Evolutionary conservation across 495 filamentous ascomycete species (phyloP), one percentile per base, ranked within the genome.

Genomic region (Penicilliopsis zonata): DNA sequence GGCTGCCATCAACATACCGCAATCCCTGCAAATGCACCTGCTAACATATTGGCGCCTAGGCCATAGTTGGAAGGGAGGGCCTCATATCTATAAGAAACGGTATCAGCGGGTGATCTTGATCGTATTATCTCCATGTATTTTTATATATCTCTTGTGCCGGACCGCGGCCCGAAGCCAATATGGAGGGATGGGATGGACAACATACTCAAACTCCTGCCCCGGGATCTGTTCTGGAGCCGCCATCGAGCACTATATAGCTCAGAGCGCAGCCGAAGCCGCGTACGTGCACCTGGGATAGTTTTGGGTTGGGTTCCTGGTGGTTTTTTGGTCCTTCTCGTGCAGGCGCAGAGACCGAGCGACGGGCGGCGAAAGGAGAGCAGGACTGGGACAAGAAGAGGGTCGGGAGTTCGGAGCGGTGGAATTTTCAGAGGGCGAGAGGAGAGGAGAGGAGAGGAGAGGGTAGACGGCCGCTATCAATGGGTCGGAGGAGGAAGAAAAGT

Each of bases 11-110:
- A 15, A 31, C 76, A 47, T 77, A 96, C 90, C 55, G 86, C 86
- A 48, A 99, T 93, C 34, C 90, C 90, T 30, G 90, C 90, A 58
- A 96, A 94, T 45, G 92, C 90, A 53, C 90, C 90, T 9, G 92
- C 92, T 31, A 78, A 54, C 80, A 94, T 90, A 56, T 94, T 94
- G 37, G 63, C 65, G 35, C 63, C 60, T 40, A 80, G 57, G 48
- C 73, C 69, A 66, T 75, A 76, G 60, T 81, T 76, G 9, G 76
- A 75, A 33, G 76, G 76, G 38, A 83, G 64, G 38, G 68, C 67
- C 59, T 83, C 78, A 61, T 82, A 82, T 35, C 74, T 78, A 38
- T 35, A 9, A 33, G n/a, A 41, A 42, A 10, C 25, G 31, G 13
- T 12, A 29, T 29, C 14, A 23, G 18, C 13, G 44, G 53, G 49